Evolutionary conservation across 768 basidiomycete species (phyloP).

Genomic region (Imleria badia): DNA sequence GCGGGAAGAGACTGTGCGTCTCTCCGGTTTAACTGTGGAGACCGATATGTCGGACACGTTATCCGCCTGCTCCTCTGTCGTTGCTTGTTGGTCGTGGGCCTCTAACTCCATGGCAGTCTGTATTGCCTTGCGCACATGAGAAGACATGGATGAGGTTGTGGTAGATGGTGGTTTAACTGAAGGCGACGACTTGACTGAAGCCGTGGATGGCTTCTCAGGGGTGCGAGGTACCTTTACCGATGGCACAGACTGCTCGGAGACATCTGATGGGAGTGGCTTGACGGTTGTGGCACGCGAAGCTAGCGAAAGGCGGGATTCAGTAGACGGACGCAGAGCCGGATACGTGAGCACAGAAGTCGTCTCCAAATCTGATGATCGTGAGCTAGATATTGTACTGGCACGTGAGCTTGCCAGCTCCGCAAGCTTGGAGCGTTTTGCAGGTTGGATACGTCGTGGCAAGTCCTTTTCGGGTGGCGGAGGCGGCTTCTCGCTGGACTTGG

Average conservation of each 20-base stretch:
- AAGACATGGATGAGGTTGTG: constrained; percentile 51
- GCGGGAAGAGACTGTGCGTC: constrained; percentile 22
- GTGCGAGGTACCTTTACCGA: constrained; percentile 26
- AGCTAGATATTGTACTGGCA: constrained; percentile 50
- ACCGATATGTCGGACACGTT: constrained; percentile 15
- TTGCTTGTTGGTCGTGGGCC: constrained; percentile 41
- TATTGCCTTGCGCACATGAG: constrained; percentile 64
- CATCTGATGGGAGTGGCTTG: constrained; percentile 13
- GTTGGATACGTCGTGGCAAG: constrained; percentile 21
- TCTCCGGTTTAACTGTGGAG: constrained; percentile 25
- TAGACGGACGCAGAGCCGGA: constrained; percentile 65
- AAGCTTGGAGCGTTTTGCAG: constrained; percentile 60
- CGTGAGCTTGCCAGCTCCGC: constrained; percentile 67
- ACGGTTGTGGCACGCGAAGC: constrained; percentile 25
- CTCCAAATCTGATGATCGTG: constrained; percentile 53
- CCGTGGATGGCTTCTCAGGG: constrained; percentile 14
- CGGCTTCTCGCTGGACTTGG: constrained; percentile 42
- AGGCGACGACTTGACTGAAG: constrained; percentile 28
- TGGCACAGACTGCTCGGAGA: constrained; percentile 17
- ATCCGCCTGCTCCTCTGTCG: constrained; percentile 10
- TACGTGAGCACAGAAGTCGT: constrained; percentile 71
- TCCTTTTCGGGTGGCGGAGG: constrained; percentile 25
- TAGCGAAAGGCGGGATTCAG: constrained; percentile 46
- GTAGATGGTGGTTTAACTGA: constrained; percentile 27
- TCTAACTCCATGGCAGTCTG: constrained; percentile 66